Conservation (phyloP, 2,329 filamentous ascomycete species). For the Fusarium oxysporum region DNA sequence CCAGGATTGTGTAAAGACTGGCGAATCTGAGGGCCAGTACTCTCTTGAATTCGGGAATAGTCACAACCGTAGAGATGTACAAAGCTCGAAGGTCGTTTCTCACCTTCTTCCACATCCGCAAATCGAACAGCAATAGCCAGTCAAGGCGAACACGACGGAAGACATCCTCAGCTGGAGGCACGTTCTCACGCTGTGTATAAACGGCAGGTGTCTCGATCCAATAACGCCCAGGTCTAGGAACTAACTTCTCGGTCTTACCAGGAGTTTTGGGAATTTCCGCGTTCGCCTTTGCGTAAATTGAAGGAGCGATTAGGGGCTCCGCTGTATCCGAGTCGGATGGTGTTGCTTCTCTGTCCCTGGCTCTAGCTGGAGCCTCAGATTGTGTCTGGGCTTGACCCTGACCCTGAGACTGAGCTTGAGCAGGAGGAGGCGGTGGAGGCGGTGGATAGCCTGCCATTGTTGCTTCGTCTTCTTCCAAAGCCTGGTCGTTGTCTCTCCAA, state of each 20-base stretch:
- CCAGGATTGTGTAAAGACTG: constrained; percentile 91
- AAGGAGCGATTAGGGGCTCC: constrained; percentile 72
- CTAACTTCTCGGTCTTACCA: constrained; percentile 60
- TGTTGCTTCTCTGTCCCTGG: constrained; percentile 70
- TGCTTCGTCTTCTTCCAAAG: constrained; percentile 80
- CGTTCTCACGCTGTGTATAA: constrained; percentile 71
- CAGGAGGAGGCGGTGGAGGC: constrained; percentile 71
- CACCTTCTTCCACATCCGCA: constrained; percentile 96
- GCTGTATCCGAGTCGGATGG: constrained; percentile 78
- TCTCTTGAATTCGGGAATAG: constrained; percentile 95
- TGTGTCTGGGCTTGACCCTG: constrained; percentile 56
- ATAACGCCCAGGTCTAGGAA: constrained; percentile 78
- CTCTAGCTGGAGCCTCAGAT: constrained; percentile 55
- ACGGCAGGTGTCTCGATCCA: constrained; percentile 85
- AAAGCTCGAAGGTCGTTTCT: constrained; percentile 90
- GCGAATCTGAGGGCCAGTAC: constrained; percentile 93
- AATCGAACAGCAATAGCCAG: constrained; percentile 93
- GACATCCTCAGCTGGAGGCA: constrained; percentile 84
- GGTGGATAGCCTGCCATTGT: constrained; percentile 78
- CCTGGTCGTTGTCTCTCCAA: constrained; percentile 69
- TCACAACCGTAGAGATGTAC: constrained; percentile 96
- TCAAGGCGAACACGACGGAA: constrained; percentile 91
- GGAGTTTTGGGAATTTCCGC: constrained; percentile 87
- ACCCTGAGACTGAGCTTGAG: constrained; percentile 61
- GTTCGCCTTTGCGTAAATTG: constrained; percentile 72